Evolutionary conservation across 2,329 filamentous ascomycete species (phyloP).

Genomic region (Fusarium agapanthi): DNA sequence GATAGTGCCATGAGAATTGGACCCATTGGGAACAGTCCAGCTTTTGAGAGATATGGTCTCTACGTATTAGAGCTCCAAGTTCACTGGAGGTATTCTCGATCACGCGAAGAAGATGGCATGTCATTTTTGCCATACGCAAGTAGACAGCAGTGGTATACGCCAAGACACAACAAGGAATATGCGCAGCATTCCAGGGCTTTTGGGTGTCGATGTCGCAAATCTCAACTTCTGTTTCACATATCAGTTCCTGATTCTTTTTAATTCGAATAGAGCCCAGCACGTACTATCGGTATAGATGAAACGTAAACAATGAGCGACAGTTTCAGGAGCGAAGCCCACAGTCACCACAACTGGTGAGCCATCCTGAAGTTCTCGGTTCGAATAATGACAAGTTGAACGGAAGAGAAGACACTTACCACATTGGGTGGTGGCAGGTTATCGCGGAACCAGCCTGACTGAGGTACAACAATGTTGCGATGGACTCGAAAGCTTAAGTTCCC

Average conservation of each 20-base stretch:
- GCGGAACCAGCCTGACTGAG: constrained; percentile 48
- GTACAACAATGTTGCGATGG: constrained; percentile 48
- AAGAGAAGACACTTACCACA: constrained; percentile 30
- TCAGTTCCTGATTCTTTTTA: background rate
- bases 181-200: constrained; percentile 39
- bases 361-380: constrained; percentile 37
- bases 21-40: constrained; percentile 32
- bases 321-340: constrained; percentile 37
- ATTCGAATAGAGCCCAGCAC: constrained; percentile 8
- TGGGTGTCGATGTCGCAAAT: constrained; percentile 40
- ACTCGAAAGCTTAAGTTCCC: constrained; percentile 39
- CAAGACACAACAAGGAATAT: constrained; percentile 47
- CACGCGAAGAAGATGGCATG: constrained; percentile 39
- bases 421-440: constrained; percentile 45
- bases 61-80: constrained; percentile 34
- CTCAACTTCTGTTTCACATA: constrained; percentile 38
- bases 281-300: constrained; percentile 50
- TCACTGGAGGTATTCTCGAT: constrained; percentile 40
- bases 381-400: background rate
- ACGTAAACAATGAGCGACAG: constrained; percentile 44
- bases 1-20: constrained; percentile 40
- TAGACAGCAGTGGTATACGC: constrained; percentile 45
- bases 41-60: constrained; percentile 12
- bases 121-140: constrained; percentile 43
- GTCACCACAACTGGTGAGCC: constrained; percentile 40